A percentile compares a stretch with the other conserved stretches of the same genome.
These are phyloP conservation scores for Coemansia sp. DNA, from an alignment of 192 early-diverging fungal species.

Conservation along the genomic window DNA sequence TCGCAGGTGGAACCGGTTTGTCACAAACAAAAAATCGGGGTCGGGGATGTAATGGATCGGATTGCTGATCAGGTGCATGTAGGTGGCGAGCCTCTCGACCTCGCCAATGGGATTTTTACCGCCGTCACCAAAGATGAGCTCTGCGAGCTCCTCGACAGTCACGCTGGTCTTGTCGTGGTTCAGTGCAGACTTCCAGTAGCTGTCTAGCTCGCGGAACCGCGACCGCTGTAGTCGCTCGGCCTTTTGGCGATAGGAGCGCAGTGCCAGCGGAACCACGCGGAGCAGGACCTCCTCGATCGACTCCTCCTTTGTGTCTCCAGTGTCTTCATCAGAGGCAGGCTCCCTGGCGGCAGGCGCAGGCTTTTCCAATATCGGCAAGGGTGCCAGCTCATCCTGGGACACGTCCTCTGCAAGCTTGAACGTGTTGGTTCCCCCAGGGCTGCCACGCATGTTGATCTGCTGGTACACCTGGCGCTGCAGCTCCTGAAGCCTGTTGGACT, in stretches of 20 bases:
- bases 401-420: background rate
- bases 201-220: constrained; percentile 25
- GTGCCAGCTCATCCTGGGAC: background rate
- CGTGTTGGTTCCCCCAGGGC: background rate
- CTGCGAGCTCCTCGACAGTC: constrained; percentile 33
- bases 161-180: constrained; percentile 17
- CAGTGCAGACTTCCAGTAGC: constrained; percentile 26
- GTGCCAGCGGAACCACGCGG: constrained; percentile 13
- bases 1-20: constrained; percentile 53
- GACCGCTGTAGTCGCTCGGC: constrained; percentile 36
- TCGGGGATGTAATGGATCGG: constrained; percentile 53
- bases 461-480: constrained; percentile 3
- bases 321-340: background rate
- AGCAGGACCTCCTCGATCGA: constrained; percentile 13
- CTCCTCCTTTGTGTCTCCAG: constrained; percentile 5
- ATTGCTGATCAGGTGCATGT: constrained; percentile 56
- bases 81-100: constrained; percentile 53
- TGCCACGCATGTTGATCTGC: background rate
- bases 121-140: constrained; percentile 25
- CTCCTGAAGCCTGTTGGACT: constrained; percentile 11
- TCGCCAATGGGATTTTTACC: constrained; percentile 6
- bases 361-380: background rate
- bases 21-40: constrained; percentile 45
- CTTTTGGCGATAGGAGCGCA: constrained; percentile 12
- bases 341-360: background rate